Percentiles rank a stretch among this genome's conserved stretches.
phyloP scores from a whole-genome alignment of 2,329 filamentous ascomycete species.

The Pseudocercospora eumusae region DNA sequence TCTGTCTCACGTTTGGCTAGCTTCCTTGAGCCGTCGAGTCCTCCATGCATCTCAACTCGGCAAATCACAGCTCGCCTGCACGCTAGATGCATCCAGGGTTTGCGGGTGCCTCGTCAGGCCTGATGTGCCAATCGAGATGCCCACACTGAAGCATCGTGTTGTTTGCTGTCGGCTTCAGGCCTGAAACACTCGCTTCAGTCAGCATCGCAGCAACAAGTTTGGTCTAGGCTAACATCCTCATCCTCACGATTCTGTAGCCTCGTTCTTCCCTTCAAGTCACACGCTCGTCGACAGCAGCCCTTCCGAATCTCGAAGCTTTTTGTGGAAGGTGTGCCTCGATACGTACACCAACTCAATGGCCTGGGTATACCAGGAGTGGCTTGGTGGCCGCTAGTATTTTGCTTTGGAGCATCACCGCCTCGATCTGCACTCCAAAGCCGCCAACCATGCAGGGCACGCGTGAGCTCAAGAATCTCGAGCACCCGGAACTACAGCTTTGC shows the following conservation, averaged over 20 bases:
- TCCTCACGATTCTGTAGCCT: not conserved
- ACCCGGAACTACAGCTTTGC: not conserved
- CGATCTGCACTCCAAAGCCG: not conserved
- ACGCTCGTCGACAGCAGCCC: not conserved
- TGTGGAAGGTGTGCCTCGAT: not conserved
- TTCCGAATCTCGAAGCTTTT: not conserved
- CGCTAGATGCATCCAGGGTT: slow-evolving; percentile 4
- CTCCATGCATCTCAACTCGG: slow-evolving; percentile 4
- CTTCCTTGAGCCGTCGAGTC: slow-evolving; percentile 4
- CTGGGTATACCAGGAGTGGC: not conserved
- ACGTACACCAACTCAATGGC: not conserved
- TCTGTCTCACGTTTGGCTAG: slow-evolving; percentile 2
- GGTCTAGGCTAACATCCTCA: not conserved
- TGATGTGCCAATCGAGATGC: slow-evolving; percentile 6
- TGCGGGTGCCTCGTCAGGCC: slow-evolving; percentile 3
- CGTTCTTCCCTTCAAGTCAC: not conserved
- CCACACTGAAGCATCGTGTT: not conserved
- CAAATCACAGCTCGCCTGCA: slow-evolving; percentile 7
- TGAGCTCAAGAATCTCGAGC: not conserved
- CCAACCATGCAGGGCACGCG: slow-evolving; percentile 1
- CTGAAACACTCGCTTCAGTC: slow-evolving; percentile 5
- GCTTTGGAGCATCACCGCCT: slow-evolving; percentile 1
- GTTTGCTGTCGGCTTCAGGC: not conserved
- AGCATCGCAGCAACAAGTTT: not conserved
- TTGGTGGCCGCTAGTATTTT: not conserved